Base-by-base conservation (phyloP, 2,329 filamentous ascomycete species). In the Clarireedia sp. region DNA sequence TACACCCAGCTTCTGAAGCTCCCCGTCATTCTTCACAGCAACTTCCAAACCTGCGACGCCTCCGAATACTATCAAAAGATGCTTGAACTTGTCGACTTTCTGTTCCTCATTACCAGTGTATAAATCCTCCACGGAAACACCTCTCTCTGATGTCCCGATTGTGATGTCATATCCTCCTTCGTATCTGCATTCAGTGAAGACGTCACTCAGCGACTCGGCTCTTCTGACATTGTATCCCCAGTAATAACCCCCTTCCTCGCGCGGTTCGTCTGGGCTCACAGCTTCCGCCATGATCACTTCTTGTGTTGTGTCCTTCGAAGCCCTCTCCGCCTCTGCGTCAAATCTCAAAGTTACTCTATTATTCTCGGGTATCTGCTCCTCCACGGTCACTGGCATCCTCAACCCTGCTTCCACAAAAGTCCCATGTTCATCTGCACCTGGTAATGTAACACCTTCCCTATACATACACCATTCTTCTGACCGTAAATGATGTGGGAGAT, bases 401-500 rank as follows among this genome's bases (percentile, higher is more conserved):
- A 81, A 69, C 17, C 82, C 81, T 24, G 82, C 73, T 52, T 84
- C 81, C 33, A 82, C 80, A 21, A 79, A 70, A 12, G 81, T 83
- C 64, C 53, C 75, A 68, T 58, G 68, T 68, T 65, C 59, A 16
- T 75, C 68, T 41, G 70, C 71, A 4, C 72, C 74, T 3, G 74
- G 69, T 2, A 85, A 65, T 0, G 86, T 83, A 24, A 92, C 81
- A 5, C 89, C 90, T 67, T 95, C 90, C 21, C 89, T 82, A 67
- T 89, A 95, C 16, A 80, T 79, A 60, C 89, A 83, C 83, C 86
- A 90, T 66, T 95, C 89, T 53, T 86, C 81, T 14, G 80, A 78
- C 60, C 87, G 79, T 8, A 90, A 77, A 70, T 95, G 90, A 68
- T 92, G 88, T 16, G 90, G 90, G 78, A 94, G 89, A 68, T 95